These are phyloP conservation scores for Oryza coarctata DNA, from an alignment of 176 grass and related monocot species.

Conservation along the genomic window DNA sequence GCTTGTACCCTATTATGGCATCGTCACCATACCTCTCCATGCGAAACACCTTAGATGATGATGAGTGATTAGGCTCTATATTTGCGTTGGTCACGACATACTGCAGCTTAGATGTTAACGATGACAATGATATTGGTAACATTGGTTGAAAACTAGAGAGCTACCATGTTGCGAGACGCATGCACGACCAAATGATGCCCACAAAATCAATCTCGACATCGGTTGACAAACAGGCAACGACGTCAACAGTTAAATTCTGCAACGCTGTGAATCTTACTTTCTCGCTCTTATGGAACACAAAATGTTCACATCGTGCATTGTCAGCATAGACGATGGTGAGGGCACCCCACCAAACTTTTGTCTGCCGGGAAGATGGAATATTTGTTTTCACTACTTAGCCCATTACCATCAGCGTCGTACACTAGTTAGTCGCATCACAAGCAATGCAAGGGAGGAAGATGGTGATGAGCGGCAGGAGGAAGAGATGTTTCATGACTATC, in stretches of 20 bases:
- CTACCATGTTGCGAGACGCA: not conserved
- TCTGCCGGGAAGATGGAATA: not conserved
- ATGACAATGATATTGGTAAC: not conserved
- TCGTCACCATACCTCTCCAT: not conserved
- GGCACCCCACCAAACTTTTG: not conserved
- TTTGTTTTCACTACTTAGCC: not conserved
- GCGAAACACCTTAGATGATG: not conserved
- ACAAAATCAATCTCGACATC: not conserved
- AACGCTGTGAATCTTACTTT: not conserved
- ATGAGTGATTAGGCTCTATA: not conserved
- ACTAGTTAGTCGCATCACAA: not conserved
- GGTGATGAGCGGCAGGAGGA: not conserved
- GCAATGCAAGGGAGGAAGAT: not conserved
- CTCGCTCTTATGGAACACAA: not conserved
- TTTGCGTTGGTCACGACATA: not conserved
- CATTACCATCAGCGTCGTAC: not conserved
- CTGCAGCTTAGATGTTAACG: not conserved
- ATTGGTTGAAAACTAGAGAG: not conserved
- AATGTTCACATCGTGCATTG: not conserved
- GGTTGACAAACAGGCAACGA: not conserved
- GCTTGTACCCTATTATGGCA: not conserved
- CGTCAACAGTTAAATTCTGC: not conserved
- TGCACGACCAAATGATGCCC: not conserved
- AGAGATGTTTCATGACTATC: not conserved
- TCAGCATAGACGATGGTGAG: not conserved